Percentiles rank a stretch among this genome's conserved stretches.
Evolutionary conservation across 352 stramenopile species (phyloP).

Genomic region (Phytophthora vignae): DNA sequence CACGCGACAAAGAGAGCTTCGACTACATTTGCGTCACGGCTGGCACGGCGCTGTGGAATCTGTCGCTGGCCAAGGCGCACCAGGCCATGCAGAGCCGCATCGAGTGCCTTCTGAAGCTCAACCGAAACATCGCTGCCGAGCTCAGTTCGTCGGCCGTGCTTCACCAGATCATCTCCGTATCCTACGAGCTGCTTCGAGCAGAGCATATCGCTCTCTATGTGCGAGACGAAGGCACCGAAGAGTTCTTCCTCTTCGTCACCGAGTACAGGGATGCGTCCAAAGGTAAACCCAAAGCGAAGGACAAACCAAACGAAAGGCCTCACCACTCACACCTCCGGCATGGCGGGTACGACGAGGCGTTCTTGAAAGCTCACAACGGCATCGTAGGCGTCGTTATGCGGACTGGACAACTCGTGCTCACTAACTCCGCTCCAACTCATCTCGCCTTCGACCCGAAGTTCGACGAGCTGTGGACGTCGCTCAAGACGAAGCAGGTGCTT

Average conservation of each 20-base stretch:
- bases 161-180: constrained; percentile 72
- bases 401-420: constrained; percentile 67
- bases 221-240: constrained; percentile 68
- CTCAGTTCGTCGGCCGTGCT: constrained; percentile 62
- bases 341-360: constrained; percentile 51
- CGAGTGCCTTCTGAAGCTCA: constrained; percentile 75
- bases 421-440: constrained; percentile 66
- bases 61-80: constrained; percentile 69
- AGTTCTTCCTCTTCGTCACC: constrained; percentile 63
- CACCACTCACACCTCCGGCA: constrained; percentile 28
- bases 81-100: constrained; percentile 76
- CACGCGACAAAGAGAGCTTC: constrained; percentile 57
- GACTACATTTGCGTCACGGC: constrained; percentile 66
- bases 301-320: constrained; percentile 3
- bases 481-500: constrained; percentile 64
- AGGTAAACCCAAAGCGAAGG: constrained; percentile 21
- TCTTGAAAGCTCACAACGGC: constrained; percentile 76
- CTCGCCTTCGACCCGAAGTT: constrained; percentile 67
- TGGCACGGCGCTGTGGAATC: constrained; percentile 74
- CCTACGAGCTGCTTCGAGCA: constrained; percentile 65
- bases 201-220: constrained; percentile 78
- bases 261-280: constrained; percentile 18
- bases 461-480: constrained; percentile 57
- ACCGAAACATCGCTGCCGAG: constrained; percentile 79
- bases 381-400: constrained; percentile 74